Evolutionary conservation across 2,329 filamentous ascomycete genomes (phyloP).

Genomic region (Sporothrix luriei): DNA sequence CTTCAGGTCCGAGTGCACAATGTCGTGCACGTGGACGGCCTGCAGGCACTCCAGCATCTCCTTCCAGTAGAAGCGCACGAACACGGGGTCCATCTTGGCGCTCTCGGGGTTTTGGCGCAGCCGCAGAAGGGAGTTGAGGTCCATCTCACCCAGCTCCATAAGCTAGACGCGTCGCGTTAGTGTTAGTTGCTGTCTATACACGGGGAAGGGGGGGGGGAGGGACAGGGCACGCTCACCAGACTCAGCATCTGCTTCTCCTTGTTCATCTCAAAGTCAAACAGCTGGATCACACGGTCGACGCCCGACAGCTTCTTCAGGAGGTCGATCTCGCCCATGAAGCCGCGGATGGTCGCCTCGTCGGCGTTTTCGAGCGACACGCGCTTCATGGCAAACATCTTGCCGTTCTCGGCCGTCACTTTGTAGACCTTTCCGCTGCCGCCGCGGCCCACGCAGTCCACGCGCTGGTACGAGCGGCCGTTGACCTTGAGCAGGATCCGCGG

Average conservation of each 20-base stretch:
- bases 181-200: not conserved
- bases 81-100: constrained; percentile 79
- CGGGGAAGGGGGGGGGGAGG: too few relatives aligned
- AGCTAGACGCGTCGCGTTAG: constrained; percentile 55
- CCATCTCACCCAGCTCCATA: constrained; percentile 96
- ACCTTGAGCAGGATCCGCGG: constrained; percentile 82
- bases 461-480: constrained; percentile 87
- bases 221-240: constrained; percentile 61
- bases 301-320: constrained; percentile 78
- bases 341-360: constrained; percentile 78
- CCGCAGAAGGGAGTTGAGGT: constrained; percentile 83
- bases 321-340: constrained; percentile 95
- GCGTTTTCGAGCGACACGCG: constrained; percentile 87
- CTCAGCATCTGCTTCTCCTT: constrained; percentile 85
- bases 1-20: constrained; percentile 96
- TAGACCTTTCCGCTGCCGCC: constrained; percentile 95
- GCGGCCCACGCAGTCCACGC: constrained; percentile 85
- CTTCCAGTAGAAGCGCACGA: constrained; percentile 98
- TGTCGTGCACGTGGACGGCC: constrained; percentile 83
- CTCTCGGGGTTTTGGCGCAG: constrained; percentile 71
- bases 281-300: constrained; percentile 84
- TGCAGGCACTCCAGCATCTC: constrained; percentile 97
- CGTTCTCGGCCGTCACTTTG: constrained; percentile 94
- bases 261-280: constrained; percentile 93
- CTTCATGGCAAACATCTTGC: constrained; percentile 92